Conservation (phyloP, 495 filamentous ascomycete species). For the Penicillium atrosanguineum region DNA sequence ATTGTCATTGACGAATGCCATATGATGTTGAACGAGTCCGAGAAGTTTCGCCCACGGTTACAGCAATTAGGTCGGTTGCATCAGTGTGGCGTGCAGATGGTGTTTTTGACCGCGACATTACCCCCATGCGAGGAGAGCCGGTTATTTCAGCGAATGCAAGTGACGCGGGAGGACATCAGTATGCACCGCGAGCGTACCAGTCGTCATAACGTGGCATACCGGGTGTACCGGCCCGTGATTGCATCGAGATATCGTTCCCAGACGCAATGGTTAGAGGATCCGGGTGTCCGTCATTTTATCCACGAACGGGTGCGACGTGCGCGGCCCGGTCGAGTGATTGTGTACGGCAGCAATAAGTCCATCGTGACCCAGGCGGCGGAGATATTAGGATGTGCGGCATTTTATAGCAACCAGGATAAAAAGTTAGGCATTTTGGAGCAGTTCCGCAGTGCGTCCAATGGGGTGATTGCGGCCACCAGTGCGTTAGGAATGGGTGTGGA, state of each 20-base stretch:
- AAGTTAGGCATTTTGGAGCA: slow-evolving; percentile 7
- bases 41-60: slow-evolving; percentile 10
- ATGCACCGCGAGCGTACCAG: too few species aligned
- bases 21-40: slow-evolving; percentile 15
- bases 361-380: background rate
- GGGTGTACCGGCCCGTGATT: too few species aligned
- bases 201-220: too few species aligned
- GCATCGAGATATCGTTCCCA: too few species aligned
- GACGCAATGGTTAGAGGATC: too few species aligned
- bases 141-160: too few species aligned
- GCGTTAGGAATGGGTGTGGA: slow-evolving; percentile 23
- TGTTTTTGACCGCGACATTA: too few species aligned
- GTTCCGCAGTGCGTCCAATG: slow-evolving; percentile 2
- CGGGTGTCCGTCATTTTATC: too few species aligned
- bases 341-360: background rate
- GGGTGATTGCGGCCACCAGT: slow-evolving; percentile 18
- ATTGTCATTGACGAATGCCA: slow-evolving; percentile 24
- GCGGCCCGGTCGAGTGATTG: background rate
- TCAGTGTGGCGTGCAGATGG: background rate
- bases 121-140: too few species aligned
- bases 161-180: too few species aligned
- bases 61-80: slow-evolving; percentile 10
- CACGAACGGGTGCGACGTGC: too few species aligned
- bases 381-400: background rate
- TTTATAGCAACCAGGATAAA: slow-evolving; percentile 1